These are phyloP conservation scores for Aspergillus jensenii DNA, from an alignment of 2,329 filamentous ascomycete genomes.

Conservation along the genomic window DNA sequence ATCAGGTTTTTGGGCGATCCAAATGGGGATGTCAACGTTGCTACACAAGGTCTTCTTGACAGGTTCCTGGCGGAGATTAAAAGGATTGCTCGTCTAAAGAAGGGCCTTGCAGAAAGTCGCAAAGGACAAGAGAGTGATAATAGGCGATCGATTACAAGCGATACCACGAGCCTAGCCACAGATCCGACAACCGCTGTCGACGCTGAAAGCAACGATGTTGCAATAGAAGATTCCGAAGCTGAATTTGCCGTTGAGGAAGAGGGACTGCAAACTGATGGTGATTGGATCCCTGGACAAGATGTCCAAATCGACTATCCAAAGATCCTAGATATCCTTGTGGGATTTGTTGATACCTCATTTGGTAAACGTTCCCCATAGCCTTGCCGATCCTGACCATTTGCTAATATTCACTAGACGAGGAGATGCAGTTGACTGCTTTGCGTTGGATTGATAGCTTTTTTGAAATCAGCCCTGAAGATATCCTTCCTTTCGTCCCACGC, in stretches of 20 bases:
- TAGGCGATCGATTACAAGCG: conserved; percentile 69
- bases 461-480: conserved; percentile 95
- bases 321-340: conserved; percentile 87
- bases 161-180: conserved; percentile 61
- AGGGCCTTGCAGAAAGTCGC: conserved; percentile 83
- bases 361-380: conserved; percentile 48
- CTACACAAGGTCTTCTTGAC: conserved; percentile 84
- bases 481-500: conserved; percentile 89
- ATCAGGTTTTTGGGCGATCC: conserved; percentile 90
- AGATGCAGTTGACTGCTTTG: conserved; percentile 85
- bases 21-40: conserved; percentile 91
- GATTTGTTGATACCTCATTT: conserved; percentile 78
- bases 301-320: conserved; percentile 90
- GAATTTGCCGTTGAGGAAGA: conserved; percentile 49
- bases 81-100: conserved; percentile 88
- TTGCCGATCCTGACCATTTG: background rate
- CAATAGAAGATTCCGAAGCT: conserved; percentile 49
- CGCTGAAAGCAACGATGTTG: conserved; percentile 54
- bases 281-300: conserved; percentile 97
- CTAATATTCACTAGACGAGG: conserved; percentile 64
- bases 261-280: conserved; percentile 69
- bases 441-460: conserved; percentile 96
- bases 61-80: conserved; percentile 92
- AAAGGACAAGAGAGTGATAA: conserved; percentile 66
- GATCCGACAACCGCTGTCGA: conserved; percentile 44